phyloP scores from a whole-genome alignment of 257 asterid species.

The Nicotiana paniculata region DNA sequence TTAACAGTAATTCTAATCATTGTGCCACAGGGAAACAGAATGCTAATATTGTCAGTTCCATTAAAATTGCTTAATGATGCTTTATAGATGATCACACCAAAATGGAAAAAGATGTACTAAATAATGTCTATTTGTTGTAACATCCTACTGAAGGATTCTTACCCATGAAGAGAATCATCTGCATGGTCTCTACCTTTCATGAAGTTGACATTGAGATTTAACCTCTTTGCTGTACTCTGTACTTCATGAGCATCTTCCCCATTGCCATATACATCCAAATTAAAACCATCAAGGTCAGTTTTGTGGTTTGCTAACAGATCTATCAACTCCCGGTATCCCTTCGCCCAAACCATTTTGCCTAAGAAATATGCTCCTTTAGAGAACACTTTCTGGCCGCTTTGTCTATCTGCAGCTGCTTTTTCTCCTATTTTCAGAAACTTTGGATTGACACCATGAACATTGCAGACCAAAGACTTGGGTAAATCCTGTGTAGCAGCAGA shows the following conservation, averaged over 20 bases:
- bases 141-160: slow-evolving; percentile 20
- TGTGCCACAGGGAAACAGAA: background rate
- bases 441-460: slow-evolving; percentile 96
- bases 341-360: slow-evolving; percentile 99
- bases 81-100: background rate
- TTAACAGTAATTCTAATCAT: background rate
- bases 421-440: slow-evolving; percentile 85
- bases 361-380: slow-evolving; percentile 94
- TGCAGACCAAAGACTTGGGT: slow-evolving; percentile 80
- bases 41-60: background rate
- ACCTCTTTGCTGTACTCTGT: slow-evolving; percentile 72
- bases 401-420: slow-evolving; percentile 73
- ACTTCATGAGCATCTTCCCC: slow-evolving; percentile 98
- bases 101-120: background rate
- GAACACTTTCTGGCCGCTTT: slow-evolving; percentile 68
- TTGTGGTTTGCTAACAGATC: slow-evolving; percentile 75
- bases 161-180: slow-evolving; percentile 90
- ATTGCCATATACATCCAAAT: slow-evolving; percentile 86
- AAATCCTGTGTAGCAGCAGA: slow-evolving; percentile 98
- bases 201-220: slow-evolving; percentile 75
- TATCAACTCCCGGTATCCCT: slow-evolving; percentile 90
- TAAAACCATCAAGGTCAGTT: slow-evolving; percentile 75
- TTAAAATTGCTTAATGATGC: background rate
- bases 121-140: background rate
- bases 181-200: slow-evolving; percentile 98